phyloP scores from a whole-genome alignment of 805 yeast genomes.

The Candida insectorum region DNA sequence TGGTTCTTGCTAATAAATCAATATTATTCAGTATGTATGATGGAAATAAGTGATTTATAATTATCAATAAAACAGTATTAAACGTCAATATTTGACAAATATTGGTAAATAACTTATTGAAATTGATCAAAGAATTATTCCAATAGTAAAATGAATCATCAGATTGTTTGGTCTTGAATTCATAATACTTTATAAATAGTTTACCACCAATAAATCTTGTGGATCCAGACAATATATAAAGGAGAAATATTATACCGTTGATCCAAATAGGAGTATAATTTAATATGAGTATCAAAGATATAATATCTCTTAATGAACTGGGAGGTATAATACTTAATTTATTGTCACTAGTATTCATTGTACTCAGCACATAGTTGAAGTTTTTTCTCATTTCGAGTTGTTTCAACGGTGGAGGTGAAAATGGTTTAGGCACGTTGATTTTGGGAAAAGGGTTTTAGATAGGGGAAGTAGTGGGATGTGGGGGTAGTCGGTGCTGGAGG shows the following conservation, averaged over 20 bases:
- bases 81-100: constrained; percentile 20
- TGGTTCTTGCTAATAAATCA: constrained; percentile 26
- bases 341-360: constrained; percentile 4
- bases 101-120: constrained; percentile 14
- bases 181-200: constrained; percentile 15
- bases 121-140: constrained; percentile 12
- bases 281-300: constrained; percentile 29
- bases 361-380: constrained; percentile 3
- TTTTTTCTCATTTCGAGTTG: too few species aligned
- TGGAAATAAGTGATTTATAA: constrained; percentile 16
- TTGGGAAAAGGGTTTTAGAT: too few species aligned
- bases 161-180: constrained; percentile 12
- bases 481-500: too few species aligned
- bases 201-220: constrained; percentile 27
- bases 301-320: constrained; percentile 27
- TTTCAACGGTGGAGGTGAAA: too few species aligned
- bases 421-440: too few species aligned
- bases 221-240: constrained; percentile 25
- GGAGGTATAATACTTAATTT: constrained; percentile 17
- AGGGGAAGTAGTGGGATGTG: too few species aligned
- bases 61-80: constrained; percentile 21
- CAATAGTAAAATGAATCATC: constrained; percentile 10
- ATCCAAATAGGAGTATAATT: constrained; percentile 21
- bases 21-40: constrained; percentile 11
- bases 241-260: constrained; percentile 13